These are phyloP conservation scores for Blastobotrys arbuscula DNA, from an alignment of 1,139 yeast genomes.

Conservation along the genomic window DNA sequence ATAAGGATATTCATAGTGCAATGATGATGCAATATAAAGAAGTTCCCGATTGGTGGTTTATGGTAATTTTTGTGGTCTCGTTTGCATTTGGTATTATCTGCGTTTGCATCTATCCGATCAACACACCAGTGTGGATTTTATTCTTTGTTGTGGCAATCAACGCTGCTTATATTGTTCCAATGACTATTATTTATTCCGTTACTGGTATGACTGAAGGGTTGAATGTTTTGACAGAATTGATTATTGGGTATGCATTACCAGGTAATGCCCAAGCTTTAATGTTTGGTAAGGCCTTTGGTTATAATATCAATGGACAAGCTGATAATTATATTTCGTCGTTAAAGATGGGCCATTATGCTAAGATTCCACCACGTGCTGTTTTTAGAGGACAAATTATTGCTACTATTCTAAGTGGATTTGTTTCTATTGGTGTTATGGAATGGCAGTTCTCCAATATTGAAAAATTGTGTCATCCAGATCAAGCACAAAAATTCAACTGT, in stretches of 20 bases:
- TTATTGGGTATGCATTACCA: slow-evolving; percentile 58
- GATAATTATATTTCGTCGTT: slow-evolving; percentile 50
- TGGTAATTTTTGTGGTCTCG: slow-evolving; percentile 40
- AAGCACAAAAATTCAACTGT: slow-evolving; percentile 33
- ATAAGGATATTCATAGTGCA: slow-evolving; percentile 14
- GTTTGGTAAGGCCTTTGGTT: slow-evolving; percentile 52
- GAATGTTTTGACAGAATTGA: slow-evolving; percentile 50
- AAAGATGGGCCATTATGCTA: slow-evolving; percentile 55
- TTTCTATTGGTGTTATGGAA: slow-evolving; percentile 48
- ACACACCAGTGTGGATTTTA: slow-evolving; percentile 50
- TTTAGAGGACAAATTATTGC: slow-evolving; percentile 54
- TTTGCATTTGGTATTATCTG: slow-evolving; percentile 43
- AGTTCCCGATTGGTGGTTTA: slow-evolving; percentile 56
- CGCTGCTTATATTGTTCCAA: slow-evolving; percentile 50
- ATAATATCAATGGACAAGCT: slow-evolving; percentile 57
- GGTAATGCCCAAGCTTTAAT: slow-evolving; percentile 53
- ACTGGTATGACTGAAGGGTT: slow-evolving; percentile 51
- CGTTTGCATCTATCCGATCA: slow-evolving; percentile 41
- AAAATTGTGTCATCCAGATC: slow-evolving; percentile 44
- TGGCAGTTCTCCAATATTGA: slow-evolving; percentile 47
- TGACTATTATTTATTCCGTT: slow-evolving; percentile 42
- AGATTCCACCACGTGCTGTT: slow-evolving; percentile 54
- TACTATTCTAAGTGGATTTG: slow-evolving; percentile 32
- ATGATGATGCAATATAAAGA: slow-evolving; percentile 23
- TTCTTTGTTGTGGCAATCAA: slow-evolving; percentile 54